Base-by-base conservation (phyloP, 208 protist genomes). In the Tetramitus jugosus region DNA sequence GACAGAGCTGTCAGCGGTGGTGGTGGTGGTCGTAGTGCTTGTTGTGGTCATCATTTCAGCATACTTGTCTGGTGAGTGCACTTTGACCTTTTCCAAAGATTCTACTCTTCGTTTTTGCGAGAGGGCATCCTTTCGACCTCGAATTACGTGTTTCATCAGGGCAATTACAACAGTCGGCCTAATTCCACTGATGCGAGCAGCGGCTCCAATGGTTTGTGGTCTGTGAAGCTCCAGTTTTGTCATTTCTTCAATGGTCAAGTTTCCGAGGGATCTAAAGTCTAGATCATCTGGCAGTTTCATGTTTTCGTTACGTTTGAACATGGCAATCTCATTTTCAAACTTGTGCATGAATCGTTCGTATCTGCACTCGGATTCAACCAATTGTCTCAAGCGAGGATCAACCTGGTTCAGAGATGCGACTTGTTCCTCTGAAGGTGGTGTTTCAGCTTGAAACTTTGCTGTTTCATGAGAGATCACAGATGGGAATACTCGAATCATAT, bases 241-340 rank as follows among this genome's bases (percentile, higher is more conserved):
- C 40, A 75, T 74, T 7, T 75, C 76, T 60, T 87, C 84, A 6
- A 33, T 86, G n/a, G 82, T 85, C 3, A 88, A 31, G 10, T 65
- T 46, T 13, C 13, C 10, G 20, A 88, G 74, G 1, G 67, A 61
- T 20, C 7, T n/a, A 39, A 85, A 87, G 33, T 88, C 72, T 13
- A 88, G 14, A 14, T 79, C 20, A 40, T 35, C 2, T 4, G 85
- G 82, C 0, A 87, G 72, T 0, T 20, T 1, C 35, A 78, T 61
- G 13, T 45, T 49, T 45, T 83, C 74, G 53, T 80, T 77, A 60
- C 64, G 76, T 60, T 43, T 61, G n/a, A 86, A 78, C 35, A 39
- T 45, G 14, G 76, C 64, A 23, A 87, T 82, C 67, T 88, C 82
- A 2, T 39, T 10, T 52, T 82, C 31, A 26, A 83, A 76, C 78